Base-by-base conservation (phyloP, 73 alveolate species). In the Paramecium caudatum region DNA sequence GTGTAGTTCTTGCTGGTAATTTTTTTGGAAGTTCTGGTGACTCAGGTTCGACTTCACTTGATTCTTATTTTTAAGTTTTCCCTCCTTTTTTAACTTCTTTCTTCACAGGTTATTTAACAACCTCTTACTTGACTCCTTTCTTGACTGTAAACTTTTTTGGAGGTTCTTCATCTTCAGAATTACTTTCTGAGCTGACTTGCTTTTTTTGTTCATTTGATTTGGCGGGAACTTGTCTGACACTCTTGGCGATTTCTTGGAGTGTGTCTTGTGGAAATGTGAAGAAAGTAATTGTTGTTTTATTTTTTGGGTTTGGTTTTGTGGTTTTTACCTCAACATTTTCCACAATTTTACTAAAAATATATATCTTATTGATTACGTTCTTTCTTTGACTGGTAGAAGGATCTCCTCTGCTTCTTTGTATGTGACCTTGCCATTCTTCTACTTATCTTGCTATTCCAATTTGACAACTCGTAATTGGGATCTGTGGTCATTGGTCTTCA, bases 401-500 rank as follows among this genome's bases (percentile, higher is more conserved):
- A 33, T 36, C 39, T 65, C 83, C 34, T 65, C 83, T 3, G 50
- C 39, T 15, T 65, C 83, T 65, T 65, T 65, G 39, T 33, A 65
- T 3, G 34, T 49, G 3, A 65, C 32, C n/a, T 65, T 65, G 10
- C 83, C 83, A 30, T 65, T 43, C 8, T 30, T 33, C 49, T 25
- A 65, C 8, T 65, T 3, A 9, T 33, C 83, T 65, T 65, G 19
- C 30, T 55, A 4, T 65, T 65, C 83, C 0, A 65, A 13, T 15
- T 65, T 36, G n/a, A 65, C 83, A 13, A 65, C 83, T 36, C 49
- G 3, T 23, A 65, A 33, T 36, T 65, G 17, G 2, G 83, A 65
- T 32, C 83, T 65, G 17, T 33, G 49, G 34, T 65, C 83, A 65
- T 65, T 65, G 0, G 83, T 65, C 34, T 65, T 65, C 83, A 65